Conservation (phyloP, 257 asterid genomes). For the Petunia axillaris region DNA sequence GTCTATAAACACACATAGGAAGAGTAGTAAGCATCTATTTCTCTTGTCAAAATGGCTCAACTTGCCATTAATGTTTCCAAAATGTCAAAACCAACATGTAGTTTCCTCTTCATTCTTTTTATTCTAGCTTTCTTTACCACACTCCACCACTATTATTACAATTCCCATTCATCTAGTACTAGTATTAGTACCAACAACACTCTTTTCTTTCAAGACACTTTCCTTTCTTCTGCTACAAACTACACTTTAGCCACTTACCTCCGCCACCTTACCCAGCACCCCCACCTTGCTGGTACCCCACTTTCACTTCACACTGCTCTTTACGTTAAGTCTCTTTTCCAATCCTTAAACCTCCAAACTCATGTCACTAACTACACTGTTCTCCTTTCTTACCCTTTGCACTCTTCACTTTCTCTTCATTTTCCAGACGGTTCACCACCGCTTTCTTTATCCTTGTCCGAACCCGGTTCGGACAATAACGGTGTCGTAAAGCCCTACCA, state of each 20-base stretch:
- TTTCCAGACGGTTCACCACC: slow-evolving; percentile 49
- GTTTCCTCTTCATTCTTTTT: slow-evolving; percentile 51
- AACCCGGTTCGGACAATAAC: slow-evolving; percentile 42
- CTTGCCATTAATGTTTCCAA: slow-evolving; percentile 16
- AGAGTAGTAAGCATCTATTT: too few relatives aligned
- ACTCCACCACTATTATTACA: slow-evolving; percentile 37
- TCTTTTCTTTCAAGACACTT: slow-evolving; percentile 40
- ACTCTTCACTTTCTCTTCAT: slow-evolving; percentile 62
- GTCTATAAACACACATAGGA: too few relatives aligned
- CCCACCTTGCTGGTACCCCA: slow-evolving; percentile 90
- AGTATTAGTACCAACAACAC: slow-evolving; percentile 11
- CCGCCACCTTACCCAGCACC: slow-evolving; percentile 83
- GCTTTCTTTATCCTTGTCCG: slow-evolving; percentile 46
- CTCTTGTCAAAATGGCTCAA: slow-evolving; percentile 2
- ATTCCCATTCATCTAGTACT: slow-evolving; percentile 24
- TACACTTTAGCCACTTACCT: slow-evolving; percentile 77
- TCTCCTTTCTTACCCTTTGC: slow-evolving; percentile 77
- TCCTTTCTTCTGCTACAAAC: slow-evolving; percentile 74
- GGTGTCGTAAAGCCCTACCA: slow-evolving; percentile 72
- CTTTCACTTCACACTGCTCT: slow-evolving; percentile 62
- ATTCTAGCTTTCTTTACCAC: slow-evolving; percentile 48
- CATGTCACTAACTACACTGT: slow-evolving; percentile 57
- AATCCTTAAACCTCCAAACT: slow-evolving; percentile 54
- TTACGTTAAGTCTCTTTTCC: slow-evolving; percentile 72
- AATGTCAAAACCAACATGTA: slow-evolving; percentile 52